phyloP scores from a whole-genome alignment of 208 protist species.

The Eutreptiella sp. region DNA sequence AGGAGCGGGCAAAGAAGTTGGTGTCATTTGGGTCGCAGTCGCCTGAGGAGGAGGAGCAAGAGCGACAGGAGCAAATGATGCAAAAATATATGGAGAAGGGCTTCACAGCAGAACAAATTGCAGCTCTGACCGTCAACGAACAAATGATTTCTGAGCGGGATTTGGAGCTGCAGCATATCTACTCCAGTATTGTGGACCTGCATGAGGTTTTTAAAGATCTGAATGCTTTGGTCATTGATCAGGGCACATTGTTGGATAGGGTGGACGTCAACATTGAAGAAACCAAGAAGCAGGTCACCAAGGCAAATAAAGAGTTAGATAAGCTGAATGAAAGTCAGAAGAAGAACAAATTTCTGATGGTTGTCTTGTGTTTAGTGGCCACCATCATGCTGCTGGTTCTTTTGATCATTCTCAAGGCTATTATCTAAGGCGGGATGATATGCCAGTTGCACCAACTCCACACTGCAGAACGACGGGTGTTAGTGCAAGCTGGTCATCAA shows the following conservation, averaged over 20 bases:
- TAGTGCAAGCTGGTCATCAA: too few relatives aligned
- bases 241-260: slow-evolving; percentile 83
- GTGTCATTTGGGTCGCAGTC: background rate
- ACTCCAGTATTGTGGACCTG: slow-evolving; percentile 80
- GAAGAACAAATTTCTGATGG: too few relatives aligned
- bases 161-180: slow-evolving; percentile 82
- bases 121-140: slow-evolving; percentile 78
- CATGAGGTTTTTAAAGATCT: slow-evolving; percentile 89
- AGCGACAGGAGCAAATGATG: slow-evolving; percentile 71
- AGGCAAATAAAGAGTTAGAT: slow-evolving; percentile 61
- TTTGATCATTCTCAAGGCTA: too few relatives aligned
- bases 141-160: slow-evolving; percentile 79
- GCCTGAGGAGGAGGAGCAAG: too few relatives aligned
- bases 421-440: too few relatives aligned
- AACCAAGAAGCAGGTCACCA: slow-evolving; percentile 67
- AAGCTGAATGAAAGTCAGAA: too few relatives aligned
- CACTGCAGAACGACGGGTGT: too few relatives aligned
- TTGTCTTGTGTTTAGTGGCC: too few relatives aligned
- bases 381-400: too few relatives aligned
- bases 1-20: slow-evolving; percentile 9
- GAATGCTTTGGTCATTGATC: slow-evolving; percentile 81
- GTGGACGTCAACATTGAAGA: slow-evolving; percentile 92
- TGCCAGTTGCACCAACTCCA: too few relatives aligned
- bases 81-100: slow-evolving; percentile 79
- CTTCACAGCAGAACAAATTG: slow-evolving; percentile 83